Evolutionary conservation across 2,329 filamentous ascomycete species (phyloP), one percentile per base, ranked within the genome.

Genomic region (Monilinia polystroma): DNA sequence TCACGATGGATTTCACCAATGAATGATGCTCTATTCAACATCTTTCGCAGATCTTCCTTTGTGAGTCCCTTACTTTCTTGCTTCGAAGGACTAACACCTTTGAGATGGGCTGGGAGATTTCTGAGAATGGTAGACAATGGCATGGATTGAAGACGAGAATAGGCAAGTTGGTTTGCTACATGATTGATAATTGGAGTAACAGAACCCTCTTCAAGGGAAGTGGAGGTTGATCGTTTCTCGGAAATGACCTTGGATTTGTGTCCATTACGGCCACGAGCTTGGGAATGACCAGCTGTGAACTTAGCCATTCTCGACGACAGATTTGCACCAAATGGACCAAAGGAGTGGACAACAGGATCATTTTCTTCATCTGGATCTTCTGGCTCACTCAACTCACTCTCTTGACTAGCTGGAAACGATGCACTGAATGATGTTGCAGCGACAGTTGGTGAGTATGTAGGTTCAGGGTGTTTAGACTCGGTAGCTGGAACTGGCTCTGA

Each of bases 91-190:
- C 66, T 72, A 32, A 64, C 53, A 23, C 70, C 83, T 77, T 83
- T 86, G 75, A 87, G 84, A 70, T 87, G 84, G 1, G 83, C 75
- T 2, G 95, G 95, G 16, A 99, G 87, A 75, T 97, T 91, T 77
- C 87, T 89, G 80, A 97, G 84, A 67, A 99, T 95, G 60, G 89
- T 91, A 1, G 94, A 96, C 59, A 98, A 84, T 4, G 95, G 94
- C 35, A 92, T 95, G 0, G 93, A 96, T 20, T 94, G 93, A 8
- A 98, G 84, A 38, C 94, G 91, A 1, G 95, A 97, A 78, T 92
- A 99, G 43, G 95, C 95, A 41, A 99, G 86, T 79, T 99, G 95
- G 79, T 98, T 98, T 77, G 95, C 85, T 69, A 96, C 88, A 76
- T 99, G 95, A 78, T 97, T 96, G 73, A 85, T 85, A 70, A 95